A percentile compares a stretch with the other conserved stretches of the same genome.
These are phyloP conservation scores for Chaetoceros tenuissimus DNA, from an alignment of 108 stramenopile genomes.

Conservation along the genomic window DNA sequence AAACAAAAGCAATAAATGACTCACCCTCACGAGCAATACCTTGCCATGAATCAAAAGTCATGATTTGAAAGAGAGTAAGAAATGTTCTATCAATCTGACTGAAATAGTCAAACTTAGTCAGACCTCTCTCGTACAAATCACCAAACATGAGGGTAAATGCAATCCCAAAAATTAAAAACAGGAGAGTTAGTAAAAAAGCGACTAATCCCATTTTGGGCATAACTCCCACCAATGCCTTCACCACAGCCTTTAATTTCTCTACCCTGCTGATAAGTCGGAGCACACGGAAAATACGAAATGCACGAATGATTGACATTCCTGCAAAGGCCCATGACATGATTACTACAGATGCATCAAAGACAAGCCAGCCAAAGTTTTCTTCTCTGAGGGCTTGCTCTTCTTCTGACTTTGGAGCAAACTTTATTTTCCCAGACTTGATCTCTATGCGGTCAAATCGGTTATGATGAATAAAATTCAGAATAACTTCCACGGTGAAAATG, in stretches of 20 bases:
- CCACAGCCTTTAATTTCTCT: slow-evolving; percentile 40
- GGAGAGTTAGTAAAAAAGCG: slow-evolving; percentile 34
- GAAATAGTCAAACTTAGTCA: slow-evolving; percentile 41
- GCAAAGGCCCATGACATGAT: slow-evolving; percentile 53
- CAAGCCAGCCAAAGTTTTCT: slow-evolving; percentile 57
- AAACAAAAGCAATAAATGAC: slow-evolving; percentile 54
- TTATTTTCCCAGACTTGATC: no score
- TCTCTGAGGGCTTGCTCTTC: no score
- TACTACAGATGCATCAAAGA: slow-evolving; percentile 58
- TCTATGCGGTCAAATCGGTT: slow-evolving; percentile 42
- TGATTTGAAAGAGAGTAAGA: slow-evolving; percentile 49
- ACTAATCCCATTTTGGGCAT: slow-evolving; percentile 64
- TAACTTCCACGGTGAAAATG: slow-evolving; percentile 62
- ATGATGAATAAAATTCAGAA: slow-evolving; percentile 45
- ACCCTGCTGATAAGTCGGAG: slow-evolving; percentile 54
- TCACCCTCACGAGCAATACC: slow-evolving; percentile 32
- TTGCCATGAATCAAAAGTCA: slow-evolving; percentile 56
- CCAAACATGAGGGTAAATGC: slow-evolving; percentile 53
- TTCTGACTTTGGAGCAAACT: no score
- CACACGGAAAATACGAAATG: slow-evolving; percentile 64
- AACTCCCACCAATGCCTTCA: slow-evolving; percentile 52
- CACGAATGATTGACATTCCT: slow-evolving; percentile 48
- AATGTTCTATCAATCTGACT: slow-evolving; percentile 29
- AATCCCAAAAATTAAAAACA: slow-evolving; percentile 72
- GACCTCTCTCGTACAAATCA: slow-evolving; percentile 14